phyloP scores from a whole-genome alignment of 176 grass and related monocot genomes.

The Rhynchospora breviuscula region DNA sequence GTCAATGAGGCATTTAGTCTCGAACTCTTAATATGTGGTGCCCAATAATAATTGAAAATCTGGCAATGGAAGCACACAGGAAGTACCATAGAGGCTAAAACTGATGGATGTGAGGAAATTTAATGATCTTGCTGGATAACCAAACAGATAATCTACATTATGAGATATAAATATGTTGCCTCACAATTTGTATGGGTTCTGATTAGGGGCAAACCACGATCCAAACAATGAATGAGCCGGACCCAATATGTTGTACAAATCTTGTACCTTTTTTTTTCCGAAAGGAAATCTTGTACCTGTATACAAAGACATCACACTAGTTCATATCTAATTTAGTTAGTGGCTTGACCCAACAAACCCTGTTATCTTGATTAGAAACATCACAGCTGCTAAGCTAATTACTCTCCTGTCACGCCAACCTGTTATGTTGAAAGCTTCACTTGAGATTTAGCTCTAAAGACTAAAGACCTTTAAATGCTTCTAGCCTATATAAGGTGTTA shows the following conservation, averaged over 20 bases:
- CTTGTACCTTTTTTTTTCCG: too few relatives aligned
- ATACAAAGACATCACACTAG: neutral
- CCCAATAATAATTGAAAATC: neutral
- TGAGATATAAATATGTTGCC: neutral
- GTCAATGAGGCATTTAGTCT: neutral
- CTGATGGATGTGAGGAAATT: neutral
- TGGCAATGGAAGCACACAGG: neutral
- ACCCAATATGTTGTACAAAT: constrained; percentile 13
- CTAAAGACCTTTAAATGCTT: neutral
- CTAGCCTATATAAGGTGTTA: constrained; percentile 11
- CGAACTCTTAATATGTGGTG: neutral
- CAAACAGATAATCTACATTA: neutral
- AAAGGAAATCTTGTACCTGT: neutral
- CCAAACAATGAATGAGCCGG: neutral
- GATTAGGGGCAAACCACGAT: neutral
- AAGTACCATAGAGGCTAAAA: neutral
- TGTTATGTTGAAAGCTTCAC: neutral
- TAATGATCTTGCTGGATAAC: neutral
- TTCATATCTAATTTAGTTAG: constrained; percentile 17
- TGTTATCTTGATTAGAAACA: neutral
- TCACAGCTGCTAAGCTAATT: neutral
- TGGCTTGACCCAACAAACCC: constrained; percentile 10
- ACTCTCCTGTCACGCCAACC: neutral
- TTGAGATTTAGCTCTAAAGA: neutral
- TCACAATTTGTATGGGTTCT: neutral